Base-by-base conservation (phyloP, 768 basidiomycete genomes). In the Boletus rubroflammeus region DNA sequence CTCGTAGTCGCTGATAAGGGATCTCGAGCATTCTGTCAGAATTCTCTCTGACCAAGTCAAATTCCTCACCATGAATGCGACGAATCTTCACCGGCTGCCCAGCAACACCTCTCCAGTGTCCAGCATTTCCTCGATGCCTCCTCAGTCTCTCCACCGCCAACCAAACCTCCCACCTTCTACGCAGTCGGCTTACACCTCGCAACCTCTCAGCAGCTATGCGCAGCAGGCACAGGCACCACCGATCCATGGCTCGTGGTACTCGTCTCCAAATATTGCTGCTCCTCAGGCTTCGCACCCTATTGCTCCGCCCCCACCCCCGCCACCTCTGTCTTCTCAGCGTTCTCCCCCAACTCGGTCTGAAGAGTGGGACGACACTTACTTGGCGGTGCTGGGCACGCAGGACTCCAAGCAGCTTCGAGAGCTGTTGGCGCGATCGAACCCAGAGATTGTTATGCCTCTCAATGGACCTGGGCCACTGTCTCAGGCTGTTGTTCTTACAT, bases 301-400 rank as follows among this genome's bases (percentile, higher is more conserved):
- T 9, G 83, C 85, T 17, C 79, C 86, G 15, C 87, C 86, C 2
- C 88, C 75, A 3, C 73, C 73, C 0, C 70, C 73, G 10, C 67
- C 73, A 3, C 68, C 47, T 34, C 72, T 63, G 42, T 65, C 71
- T 49, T 81, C 81, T 51, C 73, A 67, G 50, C 74, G 78, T 57
- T 74, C 82, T 28, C 80, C 81, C 15, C 78, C 85, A n/a, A 71
- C 76, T 40, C 80, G 79, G 62, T 51, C 78, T 42, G 90, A 90
- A 65, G 86, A 90, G 58, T 93, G 90, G 90, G 90, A 93, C 59
- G 88, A 90, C 56, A 81, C 83, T 10, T 93, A 91, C 68, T 77
- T 93, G 34, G 80, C 82, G 17, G 85, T 90, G 32, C 75, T 93
- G 51, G 83, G 86, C 56, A 83, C 82, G 32, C 88, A 92, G 67